A percentile compares a stretch with the other conserved stretches of the same genome.
phyloP scores from a whole-genome alignment of 208 protist species.

The Blastocrithidia nonstop region DNA sequence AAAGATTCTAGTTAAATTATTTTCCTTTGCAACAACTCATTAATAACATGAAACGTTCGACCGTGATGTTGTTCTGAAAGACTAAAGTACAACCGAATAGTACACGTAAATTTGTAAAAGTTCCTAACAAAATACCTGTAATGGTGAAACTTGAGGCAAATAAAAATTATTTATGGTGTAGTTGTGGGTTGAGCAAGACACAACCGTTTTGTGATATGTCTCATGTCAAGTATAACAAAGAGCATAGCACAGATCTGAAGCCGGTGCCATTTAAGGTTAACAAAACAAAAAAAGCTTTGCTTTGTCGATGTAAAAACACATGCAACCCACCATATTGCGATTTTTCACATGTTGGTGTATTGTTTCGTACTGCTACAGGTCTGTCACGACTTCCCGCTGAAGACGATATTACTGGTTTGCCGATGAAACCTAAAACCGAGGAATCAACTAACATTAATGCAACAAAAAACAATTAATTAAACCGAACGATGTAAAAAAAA shows the following conservation, averaged over 20 bases:
- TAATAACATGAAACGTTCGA: conserved; percentile 13
- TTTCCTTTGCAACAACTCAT: conserved; percentile 4
- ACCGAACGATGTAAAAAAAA: too few species aligned
- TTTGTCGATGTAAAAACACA: conserved; percentile 73
- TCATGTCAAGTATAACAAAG: conserved; percentile 46
- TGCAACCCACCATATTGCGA: conserved; percentile 49
- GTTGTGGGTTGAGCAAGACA: conserved; percentile 54
- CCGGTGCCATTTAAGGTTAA: conserved; percentile 42
- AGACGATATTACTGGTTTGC: too few species aligned
- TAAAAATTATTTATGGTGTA: conserved; percentile 75
- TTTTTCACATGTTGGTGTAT: conserved; percentile 48
- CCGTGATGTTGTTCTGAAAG: conserved; percentile 39
- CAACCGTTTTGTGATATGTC: conserved; percentile 72
- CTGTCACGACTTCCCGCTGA: too few species aligned
- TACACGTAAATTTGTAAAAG: conserved; percentile 20
- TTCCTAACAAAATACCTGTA: conserved; percentile 36
- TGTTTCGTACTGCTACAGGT: conserved; percentile 37
- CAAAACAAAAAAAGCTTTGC: conserved; percentile 25
- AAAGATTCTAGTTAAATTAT: conserved; percentile 2
- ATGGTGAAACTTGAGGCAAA: conserved; percentile 23
- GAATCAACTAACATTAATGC: too few species aligned
- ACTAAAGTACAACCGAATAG: conserved; percentile 50
- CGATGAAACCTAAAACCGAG: too few species aligned
- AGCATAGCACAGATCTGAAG: conserved; percentile 45
- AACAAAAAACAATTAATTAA: too few species aligned